phyloP scores from a whole-genome alignment of 2,329 filamentous ascomycete species.

The Sporothrix phasma region DNA sequence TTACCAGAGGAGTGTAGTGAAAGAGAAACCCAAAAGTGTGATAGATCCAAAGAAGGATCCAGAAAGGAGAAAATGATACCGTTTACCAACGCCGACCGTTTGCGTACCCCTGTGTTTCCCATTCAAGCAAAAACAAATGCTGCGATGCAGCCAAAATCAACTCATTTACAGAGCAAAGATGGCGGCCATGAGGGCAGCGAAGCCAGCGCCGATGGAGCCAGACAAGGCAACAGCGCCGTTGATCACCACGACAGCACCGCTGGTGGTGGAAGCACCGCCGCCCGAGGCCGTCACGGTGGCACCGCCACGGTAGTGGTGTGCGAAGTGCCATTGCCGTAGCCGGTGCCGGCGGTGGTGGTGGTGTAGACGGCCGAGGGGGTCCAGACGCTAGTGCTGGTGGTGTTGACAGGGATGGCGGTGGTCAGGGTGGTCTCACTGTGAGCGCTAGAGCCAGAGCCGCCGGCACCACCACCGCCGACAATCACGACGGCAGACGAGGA shows the following conservation, averaged over 20 bases:
- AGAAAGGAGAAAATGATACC: neutral
- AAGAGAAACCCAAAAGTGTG: neutral
- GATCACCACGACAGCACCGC: conserved; percentile 22
- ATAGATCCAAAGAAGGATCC: neutral
- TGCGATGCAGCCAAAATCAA: neutral
- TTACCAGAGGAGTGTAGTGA: neutral
- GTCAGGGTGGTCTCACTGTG: neutral
- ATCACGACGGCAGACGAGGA: neutral
- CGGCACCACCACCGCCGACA: neutral
- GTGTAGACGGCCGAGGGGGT: neutral
- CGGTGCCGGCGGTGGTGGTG: conserved; percentile 19
- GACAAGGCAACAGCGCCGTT: conserved; percentile 19
- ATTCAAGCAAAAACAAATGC: neutral
- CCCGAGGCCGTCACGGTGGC: conserved; percentile 14
- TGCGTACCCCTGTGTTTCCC: neutral
- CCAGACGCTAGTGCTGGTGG: neutral
- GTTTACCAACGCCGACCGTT: conserved; percentile 1
- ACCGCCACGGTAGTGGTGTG: conserved; percentile 20
- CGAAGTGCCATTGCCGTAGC: conserved; percentile 23
- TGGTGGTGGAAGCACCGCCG: conserved; percentile 22
- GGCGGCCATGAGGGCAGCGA: conserved; percentile 25
- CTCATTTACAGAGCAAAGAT: conserved; percentile 26
- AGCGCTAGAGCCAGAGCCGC: neutral
- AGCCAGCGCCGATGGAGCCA: conserved; percentile 24
- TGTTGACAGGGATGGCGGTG: neutral